A percentile compares a stretch with the other conserved stretches of the same genome.
These are phyloP conservation scores for Phaffia tasmanica DNA, from an alignment of 768 basidiomycete genomes.

Conservation along the genomic window DNA sequence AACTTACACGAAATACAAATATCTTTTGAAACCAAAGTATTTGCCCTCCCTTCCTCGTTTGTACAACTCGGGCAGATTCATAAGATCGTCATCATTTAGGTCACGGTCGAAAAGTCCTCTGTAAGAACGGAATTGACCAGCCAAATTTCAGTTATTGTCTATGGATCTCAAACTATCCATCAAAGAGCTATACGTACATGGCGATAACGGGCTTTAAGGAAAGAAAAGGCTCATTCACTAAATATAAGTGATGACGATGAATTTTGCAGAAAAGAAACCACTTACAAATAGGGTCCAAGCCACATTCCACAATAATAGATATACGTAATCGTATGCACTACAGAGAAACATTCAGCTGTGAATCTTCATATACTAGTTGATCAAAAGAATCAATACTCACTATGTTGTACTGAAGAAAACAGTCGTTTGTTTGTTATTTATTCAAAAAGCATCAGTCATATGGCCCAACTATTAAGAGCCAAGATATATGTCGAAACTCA, in stretches of 20 bases:
- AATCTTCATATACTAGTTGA: neutral
- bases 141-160: neutral
- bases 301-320: too few relatives aligned
- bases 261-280: neutral
- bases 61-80: conserved; percentile 93
- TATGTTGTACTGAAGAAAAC: conserved; percentile 13
- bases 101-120: conserved; percentile 98
- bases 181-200: neutral
- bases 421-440: too few relatives aligned
- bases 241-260: conserved; percentile 72
- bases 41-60: conserved; percentile 79
- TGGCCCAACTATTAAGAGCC: too few relatives aligned
- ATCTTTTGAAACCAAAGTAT: conserved; percentile 70
- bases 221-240: conserved; percentile 83
- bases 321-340: too few relatives aligned
- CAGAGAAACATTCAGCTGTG: too few relatives aligned
- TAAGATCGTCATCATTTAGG: conserved; percentile 71
- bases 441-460: neutral
- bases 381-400: neutral
- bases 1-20: conserved; percentile 55
- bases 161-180: neutral
- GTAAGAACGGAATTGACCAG: conserved; percentile 67
- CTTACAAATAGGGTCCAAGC: too few relatives aligned
- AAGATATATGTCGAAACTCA: neutral
- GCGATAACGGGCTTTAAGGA: conserved; percentile 42